Evolutionary conservation across 2,329 filamentous ascomycete species (phyloP), one percentile per base, ranked within the genome.

Genomic region (Pseudocercospora vitis): DNA sequence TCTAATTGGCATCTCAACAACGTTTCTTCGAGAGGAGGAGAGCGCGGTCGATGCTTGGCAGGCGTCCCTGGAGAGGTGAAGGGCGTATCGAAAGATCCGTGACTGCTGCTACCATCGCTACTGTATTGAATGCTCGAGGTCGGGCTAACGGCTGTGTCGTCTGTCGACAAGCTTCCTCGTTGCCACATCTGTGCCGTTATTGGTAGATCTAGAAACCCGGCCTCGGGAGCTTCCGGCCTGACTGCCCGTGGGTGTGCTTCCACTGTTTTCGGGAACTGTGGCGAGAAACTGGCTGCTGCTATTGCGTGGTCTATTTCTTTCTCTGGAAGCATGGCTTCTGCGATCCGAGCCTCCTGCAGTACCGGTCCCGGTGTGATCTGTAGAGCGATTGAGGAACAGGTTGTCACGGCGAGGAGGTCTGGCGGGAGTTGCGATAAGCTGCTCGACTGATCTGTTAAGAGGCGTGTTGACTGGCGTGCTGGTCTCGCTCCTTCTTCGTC

Each of bases 11-110:
- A 18, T 7, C 24, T 14, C 14, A 31, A 12, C 7, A 29, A 24
- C 4, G 6, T 42, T 14, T 9, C 8, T n/a, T n/a, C n/a, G n/a
- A n/a, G n/a, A n/a, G n/a, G n/a, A n/a, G n/a, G n/a, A n/a, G n/a
- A n/a, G n/a, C n/a, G n/a, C n/a, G n/a, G n/a, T n/a, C 4, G 11
- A 19, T 4, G 29, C 26, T 28, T 28, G 3, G 14, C 24, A 4
- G 42, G 42, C 14, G 42, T 45, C 7, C 42, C 28, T 19, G 42
- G 42, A 28, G 42, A 45, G 16, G 42, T 45, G n/a, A 45, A 19
- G n/a, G 42, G 42, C 24, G 42, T 45, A 9, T 12, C 24, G 2
- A 14, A 4, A 19, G 8, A 8, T 28, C 14, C 42, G 14, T 7
- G 23, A 5, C 42, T 18, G 26, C 42, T 42, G 21, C 1, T 12